These are phyloP conservation scores for Globisporangium takayamanum DNA, from an alignment of 352 stramenopile genomes.

Conservation along the genomic window DNA sequence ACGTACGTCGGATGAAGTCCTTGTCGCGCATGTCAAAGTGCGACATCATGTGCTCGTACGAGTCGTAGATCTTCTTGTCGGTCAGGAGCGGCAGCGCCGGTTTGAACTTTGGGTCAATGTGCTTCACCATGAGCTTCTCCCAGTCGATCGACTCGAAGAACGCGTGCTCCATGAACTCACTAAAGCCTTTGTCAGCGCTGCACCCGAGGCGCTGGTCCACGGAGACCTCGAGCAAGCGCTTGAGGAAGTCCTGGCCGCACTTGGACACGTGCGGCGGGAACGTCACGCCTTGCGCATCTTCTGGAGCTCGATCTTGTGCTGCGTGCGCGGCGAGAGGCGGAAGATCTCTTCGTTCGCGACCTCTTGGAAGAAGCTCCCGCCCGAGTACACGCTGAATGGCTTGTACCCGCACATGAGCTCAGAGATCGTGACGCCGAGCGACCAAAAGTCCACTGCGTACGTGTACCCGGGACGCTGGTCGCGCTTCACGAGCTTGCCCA, in stretches of 20 bases:
- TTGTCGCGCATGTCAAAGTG: slow-evolving; percentile 81
- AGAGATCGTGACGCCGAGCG: slow-evolving; percentile 81
- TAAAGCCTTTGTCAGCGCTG: slow-evolving; percentile 64
- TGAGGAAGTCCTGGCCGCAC: slow-evolving; percentile 69
- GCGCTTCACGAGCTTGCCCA: slow-evolving; percentile 73
- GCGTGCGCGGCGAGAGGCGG: slow-evolving; percentile 54
- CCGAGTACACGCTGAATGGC: slow-evolving; percentile 70
- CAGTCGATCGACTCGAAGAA: slow-evolving; percentile 86
- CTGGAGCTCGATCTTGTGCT: slow-evolving; percentile 77
- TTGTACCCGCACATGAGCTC: slow-evolving; percentile 86
- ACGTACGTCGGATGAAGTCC: slow-evolving; percentile 79
- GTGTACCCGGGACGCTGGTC: slow-evolving; percentile 77
- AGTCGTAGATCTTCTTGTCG: slow-evolving; percentile 84
- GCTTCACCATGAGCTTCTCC: slow-evolving; percentile 85
- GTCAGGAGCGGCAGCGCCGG: slow-evolving; percentile 49
- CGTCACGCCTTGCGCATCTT: slow-evolving; percentile 68
- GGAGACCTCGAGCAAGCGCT: slow-evolving; percentile 75
- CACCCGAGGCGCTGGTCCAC: slow-evolving; percentile 67
- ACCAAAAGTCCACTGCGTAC: slow-evolving; percentile 75
- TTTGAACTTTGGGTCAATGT: slow-evolving; percentile 82
- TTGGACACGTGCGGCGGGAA: slow-evolving; percentile 59
- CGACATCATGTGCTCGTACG: slow-evolving; percentile 86
- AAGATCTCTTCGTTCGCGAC: slow-evolving; percentile 78
- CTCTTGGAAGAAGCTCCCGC: slow-evolving; percentile 70
- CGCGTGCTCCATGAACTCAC: slow-evolving; percentile 84